These are phyloP conservation scores for Aspergillus sclerotioniger DNA, from an alignment of 495 filamentous ascomycete species.

Conservation along the genomic window DNA sequence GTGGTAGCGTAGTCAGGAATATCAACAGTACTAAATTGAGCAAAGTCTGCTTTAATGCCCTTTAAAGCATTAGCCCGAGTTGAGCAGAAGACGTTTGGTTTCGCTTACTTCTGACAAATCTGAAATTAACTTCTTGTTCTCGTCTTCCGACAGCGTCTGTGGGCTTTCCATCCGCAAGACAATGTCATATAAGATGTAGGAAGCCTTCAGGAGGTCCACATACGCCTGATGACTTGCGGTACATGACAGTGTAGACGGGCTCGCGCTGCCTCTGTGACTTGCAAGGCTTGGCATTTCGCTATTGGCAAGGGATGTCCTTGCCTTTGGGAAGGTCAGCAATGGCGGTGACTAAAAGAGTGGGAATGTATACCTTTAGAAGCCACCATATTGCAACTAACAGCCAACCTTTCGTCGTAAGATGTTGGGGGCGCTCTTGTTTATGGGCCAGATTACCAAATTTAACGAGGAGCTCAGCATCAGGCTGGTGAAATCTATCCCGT, in stretches of 20 bases:
- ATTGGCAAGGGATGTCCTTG: constrained; percentile 26
- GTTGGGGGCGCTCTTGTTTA: constrained; percentile 25
- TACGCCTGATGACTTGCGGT: constrained; percentile 35
- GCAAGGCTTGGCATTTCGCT: constrained; percentile 24
- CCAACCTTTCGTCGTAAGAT: constrained; percentile 36
- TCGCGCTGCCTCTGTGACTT: constrained; percentile 26
- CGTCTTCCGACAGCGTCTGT: constrained; percentile 28
- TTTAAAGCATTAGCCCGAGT: constrained; percentile 10
- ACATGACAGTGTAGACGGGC: constrained; percentile 24
- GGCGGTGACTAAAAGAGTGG: not conserved
- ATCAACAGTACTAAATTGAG: constrained; percentile 30
- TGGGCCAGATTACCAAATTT: constrained; percentile 25
- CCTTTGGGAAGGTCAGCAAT: constrained; percentile 15
- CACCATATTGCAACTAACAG: constrained; percentile 45
- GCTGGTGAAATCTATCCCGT: constrained; percentile 30
- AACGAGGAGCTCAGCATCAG: constrained; percentile 23
- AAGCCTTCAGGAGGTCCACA: constrained; percentile 43
- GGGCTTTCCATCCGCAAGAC: constrained; percentile 30
- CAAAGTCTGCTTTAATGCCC: constrained; percentile 37
- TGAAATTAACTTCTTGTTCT: constrained; percentile 40
- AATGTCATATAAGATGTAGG: constrained; percentile 42
- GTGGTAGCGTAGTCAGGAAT: constrained; percentile 28
- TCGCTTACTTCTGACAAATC: constrained; percentile 37
- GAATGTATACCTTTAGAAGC: constrained; percentile 38
- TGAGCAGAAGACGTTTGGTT: not conserved